Percentiles rank a stretch among this genome's conserved stretches.
These are phyloP conservation scores for Adenanthera pavonina DNA, from an alignment of 306 rosid species.

Conservation along the genomic window DNA sequence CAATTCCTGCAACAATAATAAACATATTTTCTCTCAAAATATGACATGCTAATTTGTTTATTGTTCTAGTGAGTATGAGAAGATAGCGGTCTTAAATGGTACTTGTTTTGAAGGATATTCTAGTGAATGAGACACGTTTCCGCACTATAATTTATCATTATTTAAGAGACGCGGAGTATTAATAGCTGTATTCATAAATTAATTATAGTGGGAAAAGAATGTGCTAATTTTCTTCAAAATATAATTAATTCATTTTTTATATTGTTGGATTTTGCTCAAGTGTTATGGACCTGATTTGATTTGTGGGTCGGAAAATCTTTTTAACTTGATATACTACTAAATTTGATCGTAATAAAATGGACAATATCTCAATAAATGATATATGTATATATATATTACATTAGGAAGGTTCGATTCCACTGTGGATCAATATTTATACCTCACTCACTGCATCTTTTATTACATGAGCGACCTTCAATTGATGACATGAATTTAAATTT, in stretches of 20 bases:
- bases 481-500: not conserved
- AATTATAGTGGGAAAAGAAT: not conserved
- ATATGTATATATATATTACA: not conserved
- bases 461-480: not conserved
- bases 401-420: not conserved
- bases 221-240: not conserved
- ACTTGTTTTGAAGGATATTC: not conserved
- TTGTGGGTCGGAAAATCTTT: not conserved
- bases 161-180: not conserved
- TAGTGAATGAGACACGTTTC: too few relatives aligned
- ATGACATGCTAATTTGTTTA: not conserved
- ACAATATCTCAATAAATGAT: not conserved
- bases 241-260: not conserved
- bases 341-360: not conserved
- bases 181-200: not conserved
- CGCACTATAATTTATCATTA: not conserved
- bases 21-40: not conserved
- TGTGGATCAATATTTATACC: not conserved
- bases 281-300: too few relatives aligned
- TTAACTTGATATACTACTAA: not conserved
- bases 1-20: constrained; percentile 40
- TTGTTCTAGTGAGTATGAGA: not conserved
- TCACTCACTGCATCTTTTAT: not conserved
- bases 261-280: not conserved
- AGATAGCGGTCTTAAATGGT: not conserved